phyloP scores from a whole-genome alignment of 805 yeast species.

The Sungouiozyma ichnusensis region DNA sequence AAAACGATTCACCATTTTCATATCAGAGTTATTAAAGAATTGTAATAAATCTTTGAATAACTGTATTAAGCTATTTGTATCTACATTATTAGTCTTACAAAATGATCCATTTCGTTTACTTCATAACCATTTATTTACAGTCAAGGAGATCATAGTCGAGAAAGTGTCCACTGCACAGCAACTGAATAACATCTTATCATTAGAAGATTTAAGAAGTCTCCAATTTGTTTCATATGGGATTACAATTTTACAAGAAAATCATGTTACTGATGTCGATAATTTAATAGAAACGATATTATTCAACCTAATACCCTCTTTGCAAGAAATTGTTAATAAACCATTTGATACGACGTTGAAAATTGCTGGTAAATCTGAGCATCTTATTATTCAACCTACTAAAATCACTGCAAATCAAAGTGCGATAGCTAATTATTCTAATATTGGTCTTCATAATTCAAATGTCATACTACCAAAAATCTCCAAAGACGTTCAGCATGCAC shows the following conservation, averaged over 20 bases:
- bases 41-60: slow-evolving; percentile 12
- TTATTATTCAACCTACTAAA: not conserved
- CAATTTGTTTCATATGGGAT: slow-evolving; percentile 8
- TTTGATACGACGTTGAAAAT: slow-evolving; percentile 2
- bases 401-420: not conserved
- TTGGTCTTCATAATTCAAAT: not conserved
- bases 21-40: slow-evolving; percentile 6
- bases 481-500: not conserved
- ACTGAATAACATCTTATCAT: slow-evolving; percentile 6
- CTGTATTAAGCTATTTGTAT: slow-evolving; percentile 14
- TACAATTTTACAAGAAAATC: slow-evolving; percentile 2
- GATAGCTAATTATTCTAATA: not conserved
- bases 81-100: slow-evolving; percentile 8
- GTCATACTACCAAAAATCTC: not conserved
- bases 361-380: not conserved
- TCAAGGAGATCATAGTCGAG: slow-evolving; percentile 5
- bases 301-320: not conserved
- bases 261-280: not conserved
- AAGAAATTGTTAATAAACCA: not conserved
- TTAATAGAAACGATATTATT: not conserved
- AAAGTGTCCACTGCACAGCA: slow-evolving; percentile 1
- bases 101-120: slow-evolving; percentile 8
- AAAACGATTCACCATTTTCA: slow-evolving; percentile 9
- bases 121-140: slow-evolving; percentile 1
- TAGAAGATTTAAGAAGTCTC: slow-evolving; percentile 9